A percentile compares a stretch with the other conserved stretches of the same genome.
Conservation (phyloP, 2,329 filamentous ascomycete species). For the Paraconiothyrium brasiliense region DNA sequence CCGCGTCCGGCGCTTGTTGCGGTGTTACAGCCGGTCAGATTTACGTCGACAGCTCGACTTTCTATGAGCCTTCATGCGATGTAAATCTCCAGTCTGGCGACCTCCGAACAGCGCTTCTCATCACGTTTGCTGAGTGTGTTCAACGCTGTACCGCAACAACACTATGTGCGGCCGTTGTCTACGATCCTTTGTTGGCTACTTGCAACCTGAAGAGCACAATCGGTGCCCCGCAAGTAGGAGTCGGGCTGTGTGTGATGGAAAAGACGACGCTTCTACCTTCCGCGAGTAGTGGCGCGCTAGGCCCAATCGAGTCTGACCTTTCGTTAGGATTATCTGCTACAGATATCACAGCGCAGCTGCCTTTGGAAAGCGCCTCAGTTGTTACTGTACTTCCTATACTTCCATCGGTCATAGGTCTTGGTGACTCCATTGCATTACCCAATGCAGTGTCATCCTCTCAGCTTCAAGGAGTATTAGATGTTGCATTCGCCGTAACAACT, state of each 20-base stretch:
- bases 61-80: constrained; percentile 13
- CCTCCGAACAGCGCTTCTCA: not conserved
- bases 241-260: constrained; percentile 14
- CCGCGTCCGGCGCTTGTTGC: constrained; percentile 8
- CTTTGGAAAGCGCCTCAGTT: not conserved
- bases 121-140: constrained; percentile 10
- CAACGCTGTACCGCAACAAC: constrained; percentile 4
- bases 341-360: not conserved
- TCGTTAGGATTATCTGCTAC: not conserved
- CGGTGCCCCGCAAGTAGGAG: not conserved
- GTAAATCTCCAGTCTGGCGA: constrained; percentile 8
- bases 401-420: no score
- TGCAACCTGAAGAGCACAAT: constrained; percentile 14
- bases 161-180: constrained; percentile 14
- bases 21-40: constrained; percentile 8
- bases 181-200: constrained; percentile 5
- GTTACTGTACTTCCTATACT: not conserved
- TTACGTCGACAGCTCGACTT: constrained; percentile 7
- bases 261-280: not conserved
- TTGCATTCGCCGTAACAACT: not conserved
- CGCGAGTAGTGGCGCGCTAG: not conserved
- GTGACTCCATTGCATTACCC: not conserved
- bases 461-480: not conserved
- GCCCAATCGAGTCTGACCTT: not conserved
- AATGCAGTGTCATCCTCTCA: not conserved